These are phyloP conservation scores for Melampsora larici-populina DNA, from an alignment of 1,284 basidiomycete genomes.

Conservation along the genomic window DNA sequence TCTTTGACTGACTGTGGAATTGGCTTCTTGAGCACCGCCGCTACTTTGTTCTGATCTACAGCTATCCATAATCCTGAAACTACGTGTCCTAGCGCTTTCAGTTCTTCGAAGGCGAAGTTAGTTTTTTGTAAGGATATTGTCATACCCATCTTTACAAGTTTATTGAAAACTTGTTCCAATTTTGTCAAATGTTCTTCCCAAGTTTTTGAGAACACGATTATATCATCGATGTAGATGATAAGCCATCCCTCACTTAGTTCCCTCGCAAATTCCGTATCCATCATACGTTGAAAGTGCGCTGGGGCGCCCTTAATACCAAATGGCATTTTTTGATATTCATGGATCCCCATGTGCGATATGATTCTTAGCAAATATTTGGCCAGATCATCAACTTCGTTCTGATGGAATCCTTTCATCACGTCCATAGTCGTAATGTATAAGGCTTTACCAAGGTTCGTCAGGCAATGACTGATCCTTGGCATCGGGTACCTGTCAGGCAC, in stretches of 20 bases:
- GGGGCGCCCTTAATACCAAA: neutral
- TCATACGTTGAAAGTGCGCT: too few relatives aligned
- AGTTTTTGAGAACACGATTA: neutral
- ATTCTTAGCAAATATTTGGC: slow-evolving; percentile 5
- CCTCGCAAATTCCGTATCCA: neutral
- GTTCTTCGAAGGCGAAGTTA: neutral
- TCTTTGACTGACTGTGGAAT: slow-evolving; percentile 52
- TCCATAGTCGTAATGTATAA: slow-evolving; percentile 13
- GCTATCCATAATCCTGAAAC: too few relatives aligned
- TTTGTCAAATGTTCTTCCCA: slow-evolving; percentile 10
- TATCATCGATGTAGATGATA: neutral
- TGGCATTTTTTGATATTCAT: slow-evolving; percentile 3
- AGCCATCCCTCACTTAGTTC: slow-evolving; percentile 20
- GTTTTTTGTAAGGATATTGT: slow-evolving; percentile 8
- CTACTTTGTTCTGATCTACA: slow-evolving; percentile 58
- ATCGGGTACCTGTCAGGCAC: too few relatives aligned
- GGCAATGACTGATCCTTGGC: neutral
- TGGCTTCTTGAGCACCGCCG: slow-evolving; percentile 55
- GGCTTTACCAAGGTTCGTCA: neutral
- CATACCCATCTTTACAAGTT: too few relatives aligned
- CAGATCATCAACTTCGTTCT: neutral
- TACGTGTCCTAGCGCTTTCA: slow-evolving; percentile 53
- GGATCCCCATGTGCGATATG: neutral
- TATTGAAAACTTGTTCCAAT: neutral
- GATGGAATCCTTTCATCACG: slow-evolving; percentile 17